A percentile compares a stretch with the other conserved stretches of the same genome.
These are phyloP conservation scores for Maudiozyma saulgeensis DNA, from an alignment of 805 yeast genomes.

Conservation along the genomic window DNA sequence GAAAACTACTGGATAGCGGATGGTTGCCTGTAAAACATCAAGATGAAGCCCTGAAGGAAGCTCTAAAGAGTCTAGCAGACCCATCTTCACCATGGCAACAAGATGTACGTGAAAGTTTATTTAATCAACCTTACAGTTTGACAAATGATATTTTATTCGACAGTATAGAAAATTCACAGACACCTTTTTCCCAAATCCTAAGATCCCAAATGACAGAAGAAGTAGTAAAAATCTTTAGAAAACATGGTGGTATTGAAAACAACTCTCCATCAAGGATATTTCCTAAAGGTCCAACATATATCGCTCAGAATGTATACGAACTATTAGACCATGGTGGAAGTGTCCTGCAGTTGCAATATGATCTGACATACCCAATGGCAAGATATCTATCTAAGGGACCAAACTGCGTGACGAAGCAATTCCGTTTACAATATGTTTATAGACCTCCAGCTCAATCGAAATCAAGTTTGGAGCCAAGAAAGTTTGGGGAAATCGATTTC, in stretches of 20 bases:
- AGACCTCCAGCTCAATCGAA: constrained; percentile 47
- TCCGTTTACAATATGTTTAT: constrained; percentile 71
- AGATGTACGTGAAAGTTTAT: constrained; percentile 79
- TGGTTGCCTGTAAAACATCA: constrained; percentile 81
- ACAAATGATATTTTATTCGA: constrained; percentile 84
- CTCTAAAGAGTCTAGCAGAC: constrained; percentile 73
- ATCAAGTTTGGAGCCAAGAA: constrained; percentile 61
- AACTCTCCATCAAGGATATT: constrained; percentile 56
- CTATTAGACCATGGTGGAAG: constrained; percentile 80
- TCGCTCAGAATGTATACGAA: constrained; percentile 62
- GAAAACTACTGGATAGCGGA: constrained; percentile 67
- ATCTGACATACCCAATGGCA: constrained; percentile 83
- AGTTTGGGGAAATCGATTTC: constrained; percentile 76
- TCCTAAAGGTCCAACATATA: constrained; percentile 69
- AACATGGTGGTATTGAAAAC: constrained; percentile 83
- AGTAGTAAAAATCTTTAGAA: constrained; percentile 52
- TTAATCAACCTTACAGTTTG: constrained; percentile 73
- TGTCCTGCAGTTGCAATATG: constrained; percentile 82
- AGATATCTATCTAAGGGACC: constrained; percentile 63
- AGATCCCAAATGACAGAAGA: constrained; percentile 52
- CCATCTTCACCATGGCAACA: constrained; percentile 92
- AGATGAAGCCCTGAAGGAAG: constrained; percentile 83
- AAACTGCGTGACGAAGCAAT: constrained; percentile 42
- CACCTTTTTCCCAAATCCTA: constrained; percentile 43
- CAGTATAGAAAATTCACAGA: constrained; percentile 25